Base-by-base conservation (phyloP, 2,329 filamentous ascomycete species). In the Camptophora hylomeconis region DNA sequence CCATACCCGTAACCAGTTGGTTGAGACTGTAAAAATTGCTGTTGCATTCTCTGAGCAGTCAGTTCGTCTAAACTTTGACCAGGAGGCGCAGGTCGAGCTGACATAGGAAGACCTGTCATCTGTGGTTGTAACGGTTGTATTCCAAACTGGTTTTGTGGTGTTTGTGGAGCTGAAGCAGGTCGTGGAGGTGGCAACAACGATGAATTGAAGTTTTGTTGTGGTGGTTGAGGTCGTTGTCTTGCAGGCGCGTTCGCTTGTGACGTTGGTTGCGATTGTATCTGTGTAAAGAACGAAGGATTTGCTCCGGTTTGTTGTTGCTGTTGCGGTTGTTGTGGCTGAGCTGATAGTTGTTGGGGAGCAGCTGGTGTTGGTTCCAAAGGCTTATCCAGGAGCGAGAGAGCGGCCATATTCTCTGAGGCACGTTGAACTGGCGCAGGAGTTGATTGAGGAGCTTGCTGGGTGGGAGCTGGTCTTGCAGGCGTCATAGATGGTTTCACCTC, bases 81-180 rank as follows among this genome's bases (percentile, higher is more conserved):
- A 3, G 72, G 69, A 17, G 77, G 71, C 16, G 80, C 77, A 32
- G 81, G 62, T 39, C 73, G 73, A 9, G 51, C 51, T 7, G 60
- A 59, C 46, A 72, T 70, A 39, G 69, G 66, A 30, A 67, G 43
- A 6, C 87, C 84, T 4, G 89, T 94, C 53, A 86, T 70, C 50
- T 94, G 87, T 29, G 83, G 75, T 50, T 86, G 77, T 42, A 94
- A 57, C 10, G 81, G 75, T 27, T 81, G 73, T 11, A 78, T 70
- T 5, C 69, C 69, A 51, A 92, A 89, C 4, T 65, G 67, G 52
- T 68, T 84, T 24, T 74, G 73, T 35, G 65, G 77, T 30, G 83
- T 80, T 50, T 83, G 80, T 15, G 89, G 87, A 20, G 89, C 87
- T 21, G 87, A 94, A 8, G 89, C 66, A 5, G 89, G 79, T 36